Base-by-base conservation (phyloP, 2,329 filamentous ascomycete species). In the Leptographium radiaticola region DNA sequence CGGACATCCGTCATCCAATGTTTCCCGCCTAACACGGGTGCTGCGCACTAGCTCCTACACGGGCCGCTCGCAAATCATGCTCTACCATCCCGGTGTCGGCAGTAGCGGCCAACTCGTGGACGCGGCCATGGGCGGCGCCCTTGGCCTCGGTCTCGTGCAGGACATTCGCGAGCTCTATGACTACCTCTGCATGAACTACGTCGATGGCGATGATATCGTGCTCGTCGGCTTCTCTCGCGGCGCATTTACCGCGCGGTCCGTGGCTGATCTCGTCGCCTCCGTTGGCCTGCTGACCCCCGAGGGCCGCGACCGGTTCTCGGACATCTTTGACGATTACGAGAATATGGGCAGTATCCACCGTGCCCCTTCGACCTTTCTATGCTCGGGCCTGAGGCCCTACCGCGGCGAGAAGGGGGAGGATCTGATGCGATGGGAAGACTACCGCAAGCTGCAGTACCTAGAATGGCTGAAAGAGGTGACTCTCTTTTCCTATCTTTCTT, bases 281-380 rank as follows among this genome's bases (percentile, higher is more conserved):
- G 56, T 74, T 11, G 71, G 71, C 15, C 61, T 75, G 49, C 59
- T 75, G 12, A 73, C 68, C 2, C 64, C 67, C 12, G 62, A 66
- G 39, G 71, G 71, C 1, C 67, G 73, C 60, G 65, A 70, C 56
- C 58, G 63, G 12, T 74, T 74, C 57, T 71, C 70, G 48, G 60
- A 66, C 10, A 68, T 74, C 49, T 70, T 70, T 57, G 60, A 65
- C 8, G 68, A 70, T 58, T 70, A 67, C 53, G 62, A 67, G 57
- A 61, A 65, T 53, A 65, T 68, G 54, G 65, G 60, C 13, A 58
- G 62, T 25, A 43, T 46, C 25, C 44, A 54, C 10, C 62, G 65
- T 1, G 36, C 46, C 4, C 18, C 49, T 1, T 58, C 57, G 18
- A 56, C 62, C 8, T 68, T 60, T 34, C 50, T 68, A 1, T 53